Base-by-base conservation (phyloP, 768 basidiomycete genomes). In the Hemileccinum impolitum region DNA sequence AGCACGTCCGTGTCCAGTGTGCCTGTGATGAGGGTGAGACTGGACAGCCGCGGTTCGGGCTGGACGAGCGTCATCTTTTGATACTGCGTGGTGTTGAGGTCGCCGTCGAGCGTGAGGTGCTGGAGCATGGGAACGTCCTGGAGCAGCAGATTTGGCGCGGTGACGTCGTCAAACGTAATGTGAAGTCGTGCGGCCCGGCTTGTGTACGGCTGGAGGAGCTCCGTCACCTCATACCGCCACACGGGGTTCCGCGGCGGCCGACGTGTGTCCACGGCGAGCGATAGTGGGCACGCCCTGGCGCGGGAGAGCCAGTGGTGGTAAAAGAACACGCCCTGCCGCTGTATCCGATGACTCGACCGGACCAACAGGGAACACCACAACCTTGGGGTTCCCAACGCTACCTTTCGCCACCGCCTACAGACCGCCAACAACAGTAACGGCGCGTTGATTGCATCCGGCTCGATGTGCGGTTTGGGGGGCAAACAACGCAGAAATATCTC, bases 301-400 rank as follows among this genome's bases (percentile, higher is more conserved):
- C 63, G 53, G 11, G 64, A 57, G n/a, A 59, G 45, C 58, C 58
- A 59, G 19, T 47, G 47, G 30, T 57, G 39, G 25, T 55, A 61
- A 34, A 47, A 49, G 19, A 51, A 58, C 14, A 53, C 13, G 25
- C 47, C 37, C 35, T 42, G 56, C 41, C 49, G 55, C 35, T 50
- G 48, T 9, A 43, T 43, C 36, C 23, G 34, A n/a, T 39, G 39
- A 3, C 43, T 45, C 26, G 51, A 38, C 13, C 47, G 41, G 34
- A 65, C 43, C 15, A 39, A 59, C 8, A 81, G 73, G 1, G 72
- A 69, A 13, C 73, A 70, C 79, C 79, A 81, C 21, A 81, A 60
- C 45, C 65, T 67, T 9, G 79, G 75, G 1, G 72, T 73, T 7
- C 61, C 59, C 14, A 66, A 41, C 21, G 64, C 71, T 13, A 79